Conservation (phyloP, 2,329 filamentous ascomycete species). For the Monosporascus sp. region DNA sequence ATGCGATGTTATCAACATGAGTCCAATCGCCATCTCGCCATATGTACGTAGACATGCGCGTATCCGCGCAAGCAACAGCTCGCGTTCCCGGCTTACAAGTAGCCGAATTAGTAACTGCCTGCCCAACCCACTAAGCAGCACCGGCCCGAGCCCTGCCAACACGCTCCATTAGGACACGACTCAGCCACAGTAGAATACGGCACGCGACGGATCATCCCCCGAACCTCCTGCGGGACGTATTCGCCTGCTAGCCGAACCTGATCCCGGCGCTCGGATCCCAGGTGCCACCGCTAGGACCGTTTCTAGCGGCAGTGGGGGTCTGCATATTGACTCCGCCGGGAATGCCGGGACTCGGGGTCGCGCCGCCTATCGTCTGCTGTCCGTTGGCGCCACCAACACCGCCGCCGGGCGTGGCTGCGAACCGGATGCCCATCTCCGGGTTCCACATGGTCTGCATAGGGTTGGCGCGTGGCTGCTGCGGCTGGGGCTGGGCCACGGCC, state of each 20-base stretch:
- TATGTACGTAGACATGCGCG: no score
- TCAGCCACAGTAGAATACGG: not conserved
- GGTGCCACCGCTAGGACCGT: constrained; percentile 32
- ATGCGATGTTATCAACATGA: no score
- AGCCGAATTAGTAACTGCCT: not conserved
- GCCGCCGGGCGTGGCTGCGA: constrained; percentile 44
- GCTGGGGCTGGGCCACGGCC: constrained; percentile 46
- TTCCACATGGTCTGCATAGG: constrained; percentile 61
- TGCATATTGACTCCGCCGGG: constrained; percentile 13
- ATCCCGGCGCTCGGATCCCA: constrained; percentile 59
- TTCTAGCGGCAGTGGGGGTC: constrained; percentile 3
- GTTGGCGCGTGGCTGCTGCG: constrained; percentile 31
- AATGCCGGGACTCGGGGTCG: not conserved
- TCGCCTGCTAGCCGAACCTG: constrained; percentile 30
- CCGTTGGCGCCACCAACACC: constrained; percentile 4
- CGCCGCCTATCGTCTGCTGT: not conserved
- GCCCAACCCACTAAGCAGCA: not conserved
- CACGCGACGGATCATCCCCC: not conserved
- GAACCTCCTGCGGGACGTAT: constrained; percentile 28
- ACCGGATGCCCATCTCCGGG: constrained; percentile 75
- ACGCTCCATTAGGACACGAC: not conserved
- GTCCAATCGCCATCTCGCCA: no score
- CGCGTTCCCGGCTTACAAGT: not conserved
- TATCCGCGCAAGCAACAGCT: not conserved
- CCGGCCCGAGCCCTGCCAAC: not conserved